Percentiles rank a stretch among this genome's conserved stretches.
Conservation (phyloP, 805 yeast species). For the Kazachstania psychrophila region DNA sequence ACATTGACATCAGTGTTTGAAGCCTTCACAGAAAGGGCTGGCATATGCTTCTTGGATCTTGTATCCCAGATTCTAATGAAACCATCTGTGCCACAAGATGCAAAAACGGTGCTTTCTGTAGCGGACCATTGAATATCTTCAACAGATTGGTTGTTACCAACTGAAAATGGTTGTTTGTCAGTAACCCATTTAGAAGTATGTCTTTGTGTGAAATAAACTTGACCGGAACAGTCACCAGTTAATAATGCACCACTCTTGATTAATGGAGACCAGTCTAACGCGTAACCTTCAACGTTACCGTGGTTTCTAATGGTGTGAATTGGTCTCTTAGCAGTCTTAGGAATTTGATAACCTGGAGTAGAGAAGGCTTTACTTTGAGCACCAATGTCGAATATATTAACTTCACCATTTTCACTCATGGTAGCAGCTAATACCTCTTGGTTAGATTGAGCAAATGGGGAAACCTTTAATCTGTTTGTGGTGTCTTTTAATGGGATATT, state of each 20-base stretch:
- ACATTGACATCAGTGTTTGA: conserved; percentile 83
- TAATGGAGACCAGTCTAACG: conserved; percentile 92
- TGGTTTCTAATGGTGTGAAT: conserved; percentile 72
- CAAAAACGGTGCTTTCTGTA: conserved; percentile 85
- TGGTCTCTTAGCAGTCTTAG: conserved; percentile 72
- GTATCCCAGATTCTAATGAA: conserved; percentile 93
- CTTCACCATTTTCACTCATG: conserved; percentile 86
- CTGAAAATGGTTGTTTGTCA: conserved; percentile 66
- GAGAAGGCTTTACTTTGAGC: conserved; percentile 77
- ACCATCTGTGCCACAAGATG: conserved; percentile 79
- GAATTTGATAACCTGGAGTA: conserved; percentile 74
- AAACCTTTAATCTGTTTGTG: conserved; percentile 79
- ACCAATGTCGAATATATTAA: conserved; percentile 69
- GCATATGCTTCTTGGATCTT: conserved; percentile 82
- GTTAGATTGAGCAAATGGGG: conserved; percentile 55
- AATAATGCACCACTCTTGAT: conserved; percentile 70
- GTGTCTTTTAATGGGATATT: conserved; percentile 69
- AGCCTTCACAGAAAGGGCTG: conserved; percentile 78
- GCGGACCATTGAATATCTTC: conserved; percentile 97
- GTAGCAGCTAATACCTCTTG: conserved; percentile 83
- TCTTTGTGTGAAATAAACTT: conserved; percentile 69
- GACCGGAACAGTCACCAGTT: conserved; percentile 83
- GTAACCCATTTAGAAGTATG: conserved; percentile 76
- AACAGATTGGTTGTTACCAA: conserved; percentile 60
- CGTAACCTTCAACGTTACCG: conserved; percentile 96